Base-by-base conservation (phyloP, 1,139 yeast species). In the Pichia norvegensis region DNA sequence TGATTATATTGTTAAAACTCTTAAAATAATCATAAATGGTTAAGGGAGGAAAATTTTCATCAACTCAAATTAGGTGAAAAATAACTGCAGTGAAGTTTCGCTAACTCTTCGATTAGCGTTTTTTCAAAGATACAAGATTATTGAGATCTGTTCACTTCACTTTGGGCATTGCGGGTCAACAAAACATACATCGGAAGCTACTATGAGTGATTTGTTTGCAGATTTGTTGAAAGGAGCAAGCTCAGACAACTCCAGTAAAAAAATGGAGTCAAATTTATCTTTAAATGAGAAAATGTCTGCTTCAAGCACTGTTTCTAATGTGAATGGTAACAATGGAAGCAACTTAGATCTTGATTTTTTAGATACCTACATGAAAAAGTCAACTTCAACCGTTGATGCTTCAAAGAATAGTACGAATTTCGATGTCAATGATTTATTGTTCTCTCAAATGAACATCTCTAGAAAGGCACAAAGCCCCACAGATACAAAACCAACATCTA, bases 141-240 rank as follows among this genome's bases (percentile, higher is more conserved):
- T n/a, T n/a, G n/a, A n/a, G n/a, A n/a, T n/a, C n/a, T n/a, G n/a
- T n/a, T n/a, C n/a, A n/a, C n/a, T n/a, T n/a, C n/a, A n/a, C n/a
- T n/a, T n/a, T n/a, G n/a, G n/a, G n/a, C n/a, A n/a, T n/a, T n/a
- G n/a, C n/a, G n/a, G 29, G 7, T 25, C 29, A 25, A 25, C 29
- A 29, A 10, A 27, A 27, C n/a, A 3, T 14, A 27, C 7, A 3
- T n/a, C n/a, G n/a, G n/a, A 27, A 27, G 16, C n/a, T 7, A 14
- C 2, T 11, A 48, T 46, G 49, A 52, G 54, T 33, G 78, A 73
- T 51, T 66, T 73, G 38, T 73, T 73, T 64, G 76, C 77, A 1
- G 69, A 69, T 49, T 58, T 73, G 16, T 59, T 73, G 41, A 49
- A 53, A 58, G 54, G 27, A 42, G 56, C 16, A 54, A 56, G 48